Conservation (phyloP, 805 yeast genomes). For the Isabelozyma gotoi region DNA sequence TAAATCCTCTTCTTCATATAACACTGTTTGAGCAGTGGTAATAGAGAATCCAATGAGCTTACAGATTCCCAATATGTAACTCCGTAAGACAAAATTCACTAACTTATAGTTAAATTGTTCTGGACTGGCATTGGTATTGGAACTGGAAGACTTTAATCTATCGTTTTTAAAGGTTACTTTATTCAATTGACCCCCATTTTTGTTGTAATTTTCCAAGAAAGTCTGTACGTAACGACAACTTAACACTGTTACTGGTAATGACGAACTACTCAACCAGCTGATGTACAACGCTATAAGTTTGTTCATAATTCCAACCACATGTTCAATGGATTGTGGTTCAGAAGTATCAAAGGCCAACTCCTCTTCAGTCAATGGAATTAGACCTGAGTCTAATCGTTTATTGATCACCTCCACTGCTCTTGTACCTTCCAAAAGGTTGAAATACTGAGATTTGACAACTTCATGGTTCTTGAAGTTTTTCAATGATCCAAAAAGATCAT, state of each 20-base stretch:
- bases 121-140: slow-evolving; percentile 7
- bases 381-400: slow-evolving; percentile 72
- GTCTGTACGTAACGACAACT: slow-evolving; percentile 73
- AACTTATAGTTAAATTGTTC: slow-evolving; percentile 19
- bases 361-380: slow-evolving; percentile 46
- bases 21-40: slow-evolving; percentile 53
- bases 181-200: slow-evolving; percentile 2
- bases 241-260: slow-evolving; percentile 73
- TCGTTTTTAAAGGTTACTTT: slow-evolving; percentile 11
- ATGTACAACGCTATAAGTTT: slow-evolving; percentile 53
- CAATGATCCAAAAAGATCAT: slow-evolving; percentile 43
- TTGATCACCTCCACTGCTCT: slow-evolving; percentile 82
- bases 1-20: slow-evolving; percentile 75
- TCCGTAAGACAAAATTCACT: slow-evolving; percentile 51
- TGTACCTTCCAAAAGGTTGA: slow-evolving; percentile 78
- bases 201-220: slow-evolving; percentile 41
- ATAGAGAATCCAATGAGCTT: slow-evolving; percentile 51
- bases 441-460: slow-evolving; percentile 58
- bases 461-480: slow-evolving; percentile 45
- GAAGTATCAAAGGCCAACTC: slow-evolving; percentile 50
- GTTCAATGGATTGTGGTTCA: slow-evolving; percentile 31
- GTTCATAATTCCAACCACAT: slow-evolving; percentile 53
- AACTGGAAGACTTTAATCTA: slow-evolving; percentile 10
- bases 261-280: slow-evolving; percentile 75
- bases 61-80: slow-evolving; percentile 52